A percentile compares a stretch with the other conserved stretches of the same genome.
These are phyloP conservation scores for Erodium trifolium DNA, from an alignment of 441 rosid species.

Conservation along the genomic window DNA sequence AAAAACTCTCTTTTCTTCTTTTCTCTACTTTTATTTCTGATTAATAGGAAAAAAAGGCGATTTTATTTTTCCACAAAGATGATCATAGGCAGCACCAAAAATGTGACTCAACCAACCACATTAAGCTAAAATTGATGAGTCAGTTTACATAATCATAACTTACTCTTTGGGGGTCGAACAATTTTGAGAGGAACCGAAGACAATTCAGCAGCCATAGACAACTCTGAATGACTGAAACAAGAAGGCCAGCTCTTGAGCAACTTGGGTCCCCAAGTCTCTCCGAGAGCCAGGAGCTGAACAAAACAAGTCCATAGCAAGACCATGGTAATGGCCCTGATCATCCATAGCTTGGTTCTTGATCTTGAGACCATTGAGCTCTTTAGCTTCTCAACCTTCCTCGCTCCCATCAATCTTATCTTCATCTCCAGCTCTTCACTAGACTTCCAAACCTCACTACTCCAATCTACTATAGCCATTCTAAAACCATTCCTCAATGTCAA, in stretches of 20 bases:
- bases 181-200: slow-evolving; percentile 38
- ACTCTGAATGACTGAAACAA: slow-evolving; percentile 40
- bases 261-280: slow-evolving; percentile 61
- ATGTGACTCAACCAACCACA: neutral
- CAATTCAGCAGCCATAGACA: slow-evolving; percentile 25
- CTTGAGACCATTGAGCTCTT: slow-evolving; percentile 43
- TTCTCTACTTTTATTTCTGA: neutral
- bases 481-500: slow-evolving; percentile 19
- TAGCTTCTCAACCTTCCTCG: slow-evolving; percentile 48
- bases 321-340: slow-evolving; percentile 41
- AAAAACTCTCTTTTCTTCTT: neutral
- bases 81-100: neutral
- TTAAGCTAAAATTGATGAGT: neutral
- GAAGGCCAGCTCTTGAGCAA: slow-evolving; percentile 59
- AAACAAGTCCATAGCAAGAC: slow-evolving; percentile 52
- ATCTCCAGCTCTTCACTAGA: slow-evolving; percentile 32
- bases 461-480: slow-evolving; percentile 48
- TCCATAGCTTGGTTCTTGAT: slow-evolving; percentile 50
- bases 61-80: no score
- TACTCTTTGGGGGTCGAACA: slow-evolving; percentile 54
- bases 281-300: slow-evolving; percentile 50
- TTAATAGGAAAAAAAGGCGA: neutral
- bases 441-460: slow-evolving; percentile 30
- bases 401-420: slow-evolving; percentile 46
- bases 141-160: slow-evolving; percentile 15